Evolutionary conservation across 768 basidiomycete species (phyloP), one percentile per base, ranked within the genome.

Genomic region (Trametes meyenii): DNA sequence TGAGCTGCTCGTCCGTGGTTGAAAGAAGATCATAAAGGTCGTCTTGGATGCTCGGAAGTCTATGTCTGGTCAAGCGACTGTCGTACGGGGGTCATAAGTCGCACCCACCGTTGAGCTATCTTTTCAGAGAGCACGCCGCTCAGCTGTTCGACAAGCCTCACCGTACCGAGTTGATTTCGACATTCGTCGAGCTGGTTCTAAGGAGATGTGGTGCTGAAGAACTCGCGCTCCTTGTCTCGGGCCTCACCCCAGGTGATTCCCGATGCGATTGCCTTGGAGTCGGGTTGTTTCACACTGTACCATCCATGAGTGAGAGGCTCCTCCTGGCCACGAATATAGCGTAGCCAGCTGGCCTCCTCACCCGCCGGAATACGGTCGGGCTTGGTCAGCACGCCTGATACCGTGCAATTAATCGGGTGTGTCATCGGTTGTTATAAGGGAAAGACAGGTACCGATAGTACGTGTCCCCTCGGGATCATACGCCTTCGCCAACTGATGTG

Each of bases 311-410:
- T 75, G 1, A 86, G 76, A 0, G 77, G 63, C 59, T 83, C 77
- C 6, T 74, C 77, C 29, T 86, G 84, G 61, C 85, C 84, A 7
- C 80, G 73, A 38, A 89, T 82, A 62, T 84, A 81, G 0, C 72
- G 71, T 1, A 89, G 59, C 90, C 89, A 91, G 1, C 66, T 71
- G 0, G 71, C 71, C 54, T 85, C 84, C 35, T 86, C 83, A 0
- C 83, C 85, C 1, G 69, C 51, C 0, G 82, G 82, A 58, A 86
- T 88, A 8, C 86, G 82, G 64, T 89, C 89, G 0, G 88, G 87
- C 63, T 92, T 91, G 0, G 89, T 92, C 19, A 90, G 77, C 17
- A 90, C 87, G 49, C 88, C 89, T 89, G 14, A 5, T 35, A 14
- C 17, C 55, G 17, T 40, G 26, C 19, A 26, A 26, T 23, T 21